Conservation (phyloP, 225 moss, liverwort and hornwort genomes). For the Ulota crispa region DNA sequence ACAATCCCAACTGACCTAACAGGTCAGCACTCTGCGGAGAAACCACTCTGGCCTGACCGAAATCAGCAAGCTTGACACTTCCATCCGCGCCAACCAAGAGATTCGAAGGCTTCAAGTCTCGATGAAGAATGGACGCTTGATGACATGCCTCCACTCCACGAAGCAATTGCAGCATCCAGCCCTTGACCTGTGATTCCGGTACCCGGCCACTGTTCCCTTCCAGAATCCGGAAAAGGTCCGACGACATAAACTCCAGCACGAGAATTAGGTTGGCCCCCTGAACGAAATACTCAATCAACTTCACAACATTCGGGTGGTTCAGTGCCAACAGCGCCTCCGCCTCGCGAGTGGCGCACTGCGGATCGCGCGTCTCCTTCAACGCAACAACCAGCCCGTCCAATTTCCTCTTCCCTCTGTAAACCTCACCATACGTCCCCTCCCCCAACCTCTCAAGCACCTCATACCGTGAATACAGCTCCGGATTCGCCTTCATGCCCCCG, state of each 20-base stretch:
- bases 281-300: conserved; percentile 76
- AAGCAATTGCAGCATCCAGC: conserved; percentile 81
- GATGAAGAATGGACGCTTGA: conserved; percentile 67
- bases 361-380: conserved; percentile 79
- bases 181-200: conserved; percentile 77
- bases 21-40: conserved; percentile 27
- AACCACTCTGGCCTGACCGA: conserved; percentile 80
- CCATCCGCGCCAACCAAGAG: conserved; percentile 73
- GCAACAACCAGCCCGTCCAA: conserved; percentile 74
- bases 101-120: conserved; percentile 95
- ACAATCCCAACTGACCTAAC: conserved; percentile 41
- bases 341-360: conserved; percentile 77
- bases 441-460: conserved; percentile 91
- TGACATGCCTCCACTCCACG: conserved; percentile 83
- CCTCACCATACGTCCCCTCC: conserved; percentile 90
- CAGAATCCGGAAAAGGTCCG: conserved; percentile 66
- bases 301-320: conserved; percentile 81
- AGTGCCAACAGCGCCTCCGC: conserved; percentile 76
- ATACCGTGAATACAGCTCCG: conserved; percentile 78
- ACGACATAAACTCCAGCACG: conserved; percentile 82
- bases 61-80: conserved; percentile 86
- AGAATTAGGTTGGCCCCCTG: conserved; percentile 77
- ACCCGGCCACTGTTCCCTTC: conserved; percentile 50
- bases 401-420: conserved; percentile 70
- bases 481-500: conserved; percentile 80